These are phyloP conservation scores for Pichia rugopelliculosa DNA, from an alignment of 805 yeast genomes.

Conservation along the genomic window DNA sequence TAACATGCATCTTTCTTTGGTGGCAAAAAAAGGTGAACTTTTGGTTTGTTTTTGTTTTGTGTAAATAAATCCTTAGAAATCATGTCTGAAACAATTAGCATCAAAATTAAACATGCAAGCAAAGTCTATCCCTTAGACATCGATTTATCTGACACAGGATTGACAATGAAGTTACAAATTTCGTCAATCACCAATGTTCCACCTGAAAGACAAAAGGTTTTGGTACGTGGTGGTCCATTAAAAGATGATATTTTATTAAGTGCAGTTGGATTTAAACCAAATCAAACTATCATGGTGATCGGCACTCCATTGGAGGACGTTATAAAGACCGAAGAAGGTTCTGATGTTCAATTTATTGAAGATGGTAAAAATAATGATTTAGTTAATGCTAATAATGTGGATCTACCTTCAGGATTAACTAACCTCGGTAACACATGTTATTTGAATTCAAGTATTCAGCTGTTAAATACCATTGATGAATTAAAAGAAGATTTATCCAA, in stretches of 20 bases:
- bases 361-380: slow-evolving; percentile 37
- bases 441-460: slow-evolving; percentile 63
- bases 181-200: slow-evolving; percentile 74
- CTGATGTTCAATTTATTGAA: slow-evolving; percentile 55
- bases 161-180: slow-evolving; percentile 59
- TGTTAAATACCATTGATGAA: slow-evolving; percentile 40
- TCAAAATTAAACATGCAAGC: slow-evolving; percentile 58
- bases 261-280: slow-evolving; percentile 49
- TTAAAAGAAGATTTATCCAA: slow-evolving; percentile 28
- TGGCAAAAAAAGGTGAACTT: background rate
- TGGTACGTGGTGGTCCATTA: slow-evolving; percentile 84
- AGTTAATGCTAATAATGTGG: slow-evolving; percentile 15
- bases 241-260: slow-evolving; percentile 53
- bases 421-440: slow-evolving; percentile 77
- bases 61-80: no score
- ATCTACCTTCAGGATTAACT: slow-evolving; percentile 56
- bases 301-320: slow-evolving; percentile 78
- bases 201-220: slow-evolving; percentile 81
- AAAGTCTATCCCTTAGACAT: slow-evolving; percentile 53
- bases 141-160: slow-evolving; percentile 49
- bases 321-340: slow-evolving; percentile 38
- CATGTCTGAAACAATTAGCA: background rate
- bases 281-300: slow-evolving; percentile 73
- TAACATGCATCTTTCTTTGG: no score
- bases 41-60: no score